Evolutionary conservation across 306 rosid genomes (phyloP).

Genomic region (Trifolium fragiferum): DNA sequence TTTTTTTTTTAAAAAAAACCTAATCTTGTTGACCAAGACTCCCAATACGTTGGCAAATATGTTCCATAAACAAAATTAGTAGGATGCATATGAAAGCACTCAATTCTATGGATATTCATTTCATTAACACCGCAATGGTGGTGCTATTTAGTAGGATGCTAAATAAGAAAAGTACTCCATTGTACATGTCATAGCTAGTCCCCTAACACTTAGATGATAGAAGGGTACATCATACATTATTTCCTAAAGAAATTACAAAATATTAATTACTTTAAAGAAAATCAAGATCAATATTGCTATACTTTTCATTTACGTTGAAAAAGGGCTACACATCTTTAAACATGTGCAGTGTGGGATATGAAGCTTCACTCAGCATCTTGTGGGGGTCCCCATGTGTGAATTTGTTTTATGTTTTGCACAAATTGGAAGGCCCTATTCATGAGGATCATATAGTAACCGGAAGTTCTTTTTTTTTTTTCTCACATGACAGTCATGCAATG

Average conservation of each 20-base stretch:
- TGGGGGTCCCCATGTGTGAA: conserved; percentile 44
- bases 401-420: conserved; percentile 38
- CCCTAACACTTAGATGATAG: too few relatives aligned
- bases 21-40: too few relatives aligned
- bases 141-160: too few relatives aligned
- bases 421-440: conserved; percentile 43
- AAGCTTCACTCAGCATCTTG: conserved; percentile 32
- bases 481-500: conserved; percentile 58
- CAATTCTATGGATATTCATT: too few relatives aligned
- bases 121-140: too few relatives aligned
- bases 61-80: too few relatives aligned
- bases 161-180: too few relatives aligned
- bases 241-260: background rate
- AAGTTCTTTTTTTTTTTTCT: conserved; percentile 38
- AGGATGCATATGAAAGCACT: too few relatives aligned
- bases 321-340: background rate
- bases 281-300: background rate
- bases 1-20: too few relatives aligned
- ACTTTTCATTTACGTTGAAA: conserved; percentile 7
- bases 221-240: background rate
- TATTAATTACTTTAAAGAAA: background rate
- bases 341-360: conserved; percentile 30
- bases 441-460: conserved; percentile 38
- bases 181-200: too few relatives aligned
- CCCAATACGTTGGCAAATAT: too few relatives aligned